Percentiles rank a stretch among this genome's conserved stretches.
Evolutionary conservation across 1,139 yeast genomes (phyloP).

Genomic region (Geotrichum bryndzae): DNA sequence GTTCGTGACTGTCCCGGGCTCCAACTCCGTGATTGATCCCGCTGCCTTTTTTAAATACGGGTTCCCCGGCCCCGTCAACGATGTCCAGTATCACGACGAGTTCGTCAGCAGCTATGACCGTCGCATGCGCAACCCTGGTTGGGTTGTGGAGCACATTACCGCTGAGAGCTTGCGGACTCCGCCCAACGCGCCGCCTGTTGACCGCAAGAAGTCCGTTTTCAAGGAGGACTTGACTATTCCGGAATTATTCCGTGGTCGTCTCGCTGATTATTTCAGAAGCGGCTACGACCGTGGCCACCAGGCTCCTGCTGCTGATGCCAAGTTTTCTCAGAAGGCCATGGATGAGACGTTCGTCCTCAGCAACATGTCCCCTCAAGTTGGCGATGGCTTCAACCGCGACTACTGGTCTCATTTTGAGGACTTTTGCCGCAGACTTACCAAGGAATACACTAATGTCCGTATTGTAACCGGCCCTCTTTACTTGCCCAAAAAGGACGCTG

Average conservation of each 20-base stretch:
- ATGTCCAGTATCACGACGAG: constrained; percentile 64
- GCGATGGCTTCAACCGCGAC: constrained; percentile 94
- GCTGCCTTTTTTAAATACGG: constrained; percentile 69
- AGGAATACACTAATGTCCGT: constrained; percentile 64
- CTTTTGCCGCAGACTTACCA: constrained; percentile 71
- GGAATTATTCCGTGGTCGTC: constrained; percentile 59
- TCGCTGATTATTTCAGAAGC: constrained; percentile 84
- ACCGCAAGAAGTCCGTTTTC: constrained; percentile 75
- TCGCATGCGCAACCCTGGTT: constrained; percentile 77
- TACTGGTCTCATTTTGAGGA: constrained; percentile 97
- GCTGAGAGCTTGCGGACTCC: constrained; percentile 56
- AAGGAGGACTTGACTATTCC: constrained; percentile 88
- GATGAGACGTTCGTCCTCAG: constrained; percentile 85
- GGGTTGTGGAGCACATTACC: constrained; percentile 90
- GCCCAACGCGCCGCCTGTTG: constrained; percentile 28
- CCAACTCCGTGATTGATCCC: constrained; percentile 9
- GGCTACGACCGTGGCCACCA: constrained; percentile 98
- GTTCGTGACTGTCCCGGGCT: not conserved
- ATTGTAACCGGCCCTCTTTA: constrained; percentile 91
- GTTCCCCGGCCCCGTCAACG: constrained; percentile 91
- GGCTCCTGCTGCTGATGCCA: constrained; percentile 98
- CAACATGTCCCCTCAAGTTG: constrained; percentile 95
- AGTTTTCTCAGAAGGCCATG: constrained; percentile 84
- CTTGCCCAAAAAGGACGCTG: constrained; percentile 70
- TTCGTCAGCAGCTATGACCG: constrained; percentile 85